Percentiles rank a stretch among this genome's conserved stretches.
Evolutionary conservation across 306 rosid species (phyloP).

Genomic region (Castanopsis chinensis): DNA sequence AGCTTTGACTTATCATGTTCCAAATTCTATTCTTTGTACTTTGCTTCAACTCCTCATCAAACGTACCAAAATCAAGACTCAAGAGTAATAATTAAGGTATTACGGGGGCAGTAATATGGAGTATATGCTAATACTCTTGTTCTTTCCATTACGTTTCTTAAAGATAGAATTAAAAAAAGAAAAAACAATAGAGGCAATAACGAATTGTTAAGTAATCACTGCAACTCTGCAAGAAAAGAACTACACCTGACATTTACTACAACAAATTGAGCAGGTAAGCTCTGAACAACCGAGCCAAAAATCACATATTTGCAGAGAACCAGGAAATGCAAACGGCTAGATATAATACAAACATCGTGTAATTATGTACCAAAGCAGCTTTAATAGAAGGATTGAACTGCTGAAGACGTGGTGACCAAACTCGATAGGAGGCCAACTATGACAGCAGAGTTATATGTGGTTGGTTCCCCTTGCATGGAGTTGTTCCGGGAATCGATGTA

Average conservation of each 20-base stretch:
- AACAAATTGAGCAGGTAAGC: slow-evolving; percentile 22
- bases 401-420: slow-evolving; percentile 88
- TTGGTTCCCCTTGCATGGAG: slow-evolving; percentile 84
- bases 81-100: background rate
- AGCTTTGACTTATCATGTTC: background rate
- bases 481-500: slow-evolving; percentile 77
- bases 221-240: slow-evolving; percentile 1
- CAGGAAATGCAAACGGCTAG: slow-evolving; percentile 22
- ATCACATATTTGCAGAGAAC: slow-evolving; percentile 5
- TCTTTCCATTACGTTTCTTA: background rate
- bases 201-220: slow-evolving; percentile 14
- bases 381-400: slow-evolving; percentile 62
- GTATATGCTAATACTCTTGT: background rate
- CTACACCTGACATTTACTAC: slow-evolving; percentile 7
- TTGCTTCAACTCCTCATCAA: background rate
- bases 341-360: slow-evolving; percentile 18
- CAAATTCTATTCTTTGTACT: background rate
- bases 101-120: background rate
- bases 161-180: background rate
- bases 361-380: background rate
- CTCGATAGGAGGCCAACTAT: slow-evolving; percentile 86
- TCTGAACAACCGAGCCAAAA: background rate
- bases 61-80: background rate
- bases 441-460: slow-evolving; percentile 86
- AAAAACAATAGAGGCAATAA: background rate